These are phyloP conservation scores for Rusavskia elegans DNA, from an alignment of 495 filamentous ascomycete species.

Conservation along the genomic window DNA sequence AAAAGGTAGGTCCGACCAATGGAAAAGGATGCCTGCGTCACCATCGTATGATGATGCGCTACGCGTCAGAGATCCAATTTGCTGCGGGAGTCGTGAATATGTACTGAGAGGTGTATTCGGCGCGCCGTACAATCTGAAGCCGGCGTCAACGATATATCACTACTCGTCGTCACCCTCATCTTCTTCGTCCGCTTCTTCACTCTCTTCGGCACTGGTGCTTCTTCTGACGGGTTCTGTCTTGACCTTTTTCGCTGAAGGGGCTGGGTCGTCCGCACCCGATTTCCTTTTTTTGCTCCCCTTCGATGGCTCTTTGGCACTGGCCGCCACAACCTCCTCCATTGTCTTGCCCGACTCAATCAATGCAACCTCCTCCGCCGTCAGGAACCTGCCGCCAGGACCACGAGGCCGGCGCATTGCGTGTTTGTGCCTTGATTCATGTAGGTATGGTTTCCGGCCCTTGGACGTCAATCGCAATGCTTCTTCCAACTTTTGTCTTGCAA, in stretches of 20 bases:
- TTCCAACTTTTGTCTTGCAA: slow-evolving; percentile 85
- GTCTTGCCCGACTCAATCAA: slow-evolving; percentile 54
- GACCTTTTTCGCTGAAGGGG: slow-evolving; percentile 28
- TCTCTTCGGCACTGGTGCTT: slow-evolving; percentile 30
- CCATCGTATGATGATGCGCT: background rate
- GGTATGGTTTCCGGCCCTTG: slow-evolving; percentile 91
- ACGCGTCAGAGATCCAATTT: background rate
- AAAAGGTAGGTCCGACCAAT: background rate
- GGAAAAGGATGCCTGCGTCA: background rate
- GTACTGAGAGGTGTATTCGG: background rate
- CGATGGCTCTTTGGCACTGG: slow-evolving; percentile 14
- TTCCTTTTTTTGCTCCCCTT: slow-evolving; percentile 29
- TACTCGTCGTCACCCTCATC: slow-evolving; percentile 27
- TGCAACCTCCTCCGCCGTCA: slow-evolving; percentile 95
- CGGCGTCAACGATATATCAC: background rate
- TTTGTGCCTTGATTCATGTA: slow-evolving; percentile 98
- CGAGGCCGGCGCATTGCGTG: slow-evolving; percentile 94
- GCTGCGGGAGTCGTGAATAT: slow-evolving; percentile 8
- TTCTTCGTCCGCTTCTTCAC: slow-evolving; percentile 31
- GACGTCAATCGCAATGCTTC: slow-evolving; percentile 80
- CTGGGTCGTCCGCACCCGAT: slow-evolving; percentile 29
- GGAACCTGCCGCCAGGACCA: slow-evolving; percentile 89
- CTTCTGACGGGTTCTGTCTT: slow-evolving; percentile 21
- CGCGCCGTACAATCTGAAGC: background rate
- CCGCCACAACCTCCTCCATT: slow-evolving; percentile 14